Evolutionary conservation across 2,329 filamentous ascomycete species (phyloP), one percentile per base, ranked within the genome.

Genomic region (Penicillium sp.): DNA sequence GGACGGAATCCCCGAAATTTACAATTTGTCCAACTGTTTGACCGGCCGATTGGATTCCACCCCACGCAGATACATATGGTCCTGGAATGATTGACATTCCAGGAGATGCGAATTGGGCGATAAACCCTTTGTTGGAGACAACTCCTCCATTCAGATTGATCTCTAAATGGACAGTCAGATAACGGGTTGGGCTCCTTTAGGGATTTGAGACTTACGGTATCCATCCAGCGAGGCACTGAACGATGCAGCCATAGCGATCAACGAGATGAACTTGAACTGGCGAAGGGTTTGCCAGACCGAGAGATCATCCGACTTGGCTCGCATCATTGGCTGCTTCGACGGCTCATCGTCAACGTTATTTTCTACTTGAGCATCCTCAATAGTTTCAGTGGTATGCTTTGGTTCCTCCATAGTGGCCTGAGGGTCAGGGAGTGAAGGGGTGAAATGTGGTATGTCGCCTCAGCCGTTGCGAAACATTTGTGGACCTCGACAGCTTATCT

Each of bases 141-240:
- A 77, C 72, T 23, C 73, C 70, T 2, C 71, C 73, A 48, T 75
- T 76, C 1, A 76, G 61, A 31, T 67, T 75, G 48, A 66, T 70
- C 53, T 69, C 63, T 64, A 6, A 2, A 8, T 29, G 6, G 18
- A 25, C 8, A 20, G n/a, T 49, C 8, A 49, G 47, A 26, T 20
- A 12, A 6, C 1, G 7, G n/a, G 23, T 41, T 15, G 14, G 22
- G 31, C 15, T 31, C 40, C 45, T 12, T 9, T 4, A 18, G 7
- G 9, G 45, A 5, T 2, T 6, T 22, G 4, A 3, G 2, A 6
- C 67, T 63, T 55, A 73, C 71, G 76, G 51, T 78, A 78, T 2
- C 76, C 76, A 62, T 78, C 76, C 0, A 77, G 61, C 0, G 75
- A 71, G 14, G 75, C 75, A 45, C 69, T 72, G 48, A 78, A 79